phyloP scores from a whole-genome alignment of 257 asterid species.

The Echites panduratus region DNA sequence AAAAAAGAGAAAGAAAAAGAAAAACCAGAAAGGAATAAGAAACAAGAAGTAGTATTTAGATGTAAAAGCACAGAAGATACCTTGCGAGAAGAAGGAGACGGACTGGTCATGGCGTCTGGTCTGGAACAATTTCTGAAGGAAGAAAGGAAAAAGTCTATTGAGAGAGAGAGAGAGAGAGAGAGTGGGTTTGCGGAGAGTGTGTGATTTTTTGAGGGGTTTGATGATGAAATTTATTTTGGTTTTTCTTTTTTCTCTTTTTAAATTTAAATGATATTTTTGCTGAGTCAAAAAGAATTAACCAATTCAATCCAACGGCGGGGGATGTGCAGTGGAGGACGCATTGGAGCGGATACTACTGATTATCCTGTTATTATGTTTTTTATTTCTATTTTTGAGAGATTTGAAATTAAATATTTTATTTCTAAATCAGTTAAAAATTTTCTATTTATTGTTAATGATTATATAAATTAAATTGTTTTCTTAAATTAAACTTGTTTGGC shows the following conservation, averaged over 20 bases:
- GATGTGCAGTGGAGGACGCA: no score
- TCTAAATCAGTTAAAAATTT: no score
- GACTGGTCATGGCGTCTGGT: constrained; percentile 28
- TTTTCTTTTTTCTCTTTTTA: background rate
- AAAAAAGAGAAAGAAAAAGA: background rate
- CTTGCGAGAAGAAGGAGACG: constrained; percentile 41
- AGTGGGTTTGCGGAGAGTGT: background rate
- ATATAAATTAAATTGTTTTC: no score
- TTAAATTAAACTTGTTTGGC: no score
- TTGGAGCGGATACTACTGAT: no score
- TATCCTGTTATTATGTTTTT: no score
- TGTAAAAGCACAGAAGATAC: background rate
- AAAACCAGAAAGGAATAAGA: no score
- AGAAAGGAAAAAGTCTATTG: constrained; percentile 8
- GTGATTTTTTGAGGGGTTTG: background rate
- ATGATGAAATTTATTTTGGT: background rate
- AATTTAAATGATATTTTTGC: background rate
- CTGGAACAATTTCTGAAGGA: background rate
- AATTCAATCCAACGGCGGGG: no score
- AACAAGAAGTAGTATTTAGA: background rate
- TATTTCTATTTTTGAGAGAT: no score
- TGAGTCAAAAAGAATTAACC: background rate
- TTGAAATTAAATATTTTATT: no score
- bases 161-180: background rate
- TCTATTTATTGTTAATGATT: no score